A percentile compares a stretch with the other conserved stretches of the same genome.
Conservation (phyloP, 495 filamentous ascomycete species). For the Astrocystis sublimbata region DNA sequence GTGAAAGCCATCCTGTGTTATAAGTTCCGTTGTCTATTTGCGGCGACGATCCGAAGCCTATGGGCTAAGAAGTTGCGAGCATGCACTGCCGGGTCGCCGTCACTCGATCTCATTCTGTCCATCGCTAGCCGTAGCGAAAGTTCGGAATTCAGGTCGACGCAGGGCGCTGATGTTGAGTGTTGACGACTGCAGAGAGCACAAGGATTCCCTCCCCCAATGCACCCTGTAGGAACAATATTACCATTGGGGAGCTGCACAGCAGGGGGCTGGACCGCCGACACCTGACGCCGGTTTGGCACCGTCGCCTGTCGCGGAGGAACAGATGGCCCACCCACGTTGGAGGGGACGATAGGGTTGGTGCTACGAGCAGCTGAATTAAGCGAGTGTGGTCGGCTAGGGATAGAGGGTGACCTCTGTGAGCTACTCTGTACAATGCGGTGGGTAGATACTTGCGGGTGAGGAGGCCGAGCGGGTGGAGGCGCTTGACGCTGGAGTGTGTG, state of each 20-base stretch:
- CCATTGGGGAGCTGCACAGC: constrained; percentile 17
- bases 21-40: not conserved
- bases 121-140: constrained; percentile 32
- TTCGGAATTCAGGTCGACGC: constrained; percentile 36
- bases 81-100: not conserved
- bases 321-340: not conserved
- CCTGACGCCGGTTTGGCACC: not conserved
- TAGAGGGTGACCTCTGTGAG: not conserved
- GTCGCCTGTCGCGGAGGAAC: not conserved
- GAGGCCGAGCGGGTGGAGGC: not conserved
- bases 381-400: not conserved
- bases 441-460: not conserved
- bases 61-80: constrained; percentile 10
- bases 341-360: not conserved
- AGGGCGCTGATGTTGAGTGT: constrained; percentile 30
- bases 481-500: constrained; percentile 2
- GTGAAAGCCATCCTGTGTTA: not conserved
- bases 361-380: not conserved
- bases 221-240: constrained; percentile 1
- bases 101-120: constrained; percentile 25
- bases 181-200: constrained; percentile 37
- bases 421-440: not conserved
- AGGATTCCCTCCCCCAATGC: constrained; percentile 10
- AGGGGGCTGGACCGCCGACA: not conserved
- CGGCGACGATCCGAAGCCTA: constrained; percentile 18